Percentiles rank a stretch among this genome's conserved stretches.
phyloP scores from a whole-genome alignment of 495 filamentous ascomycete species.

The Penicillium manginii region DNA sequence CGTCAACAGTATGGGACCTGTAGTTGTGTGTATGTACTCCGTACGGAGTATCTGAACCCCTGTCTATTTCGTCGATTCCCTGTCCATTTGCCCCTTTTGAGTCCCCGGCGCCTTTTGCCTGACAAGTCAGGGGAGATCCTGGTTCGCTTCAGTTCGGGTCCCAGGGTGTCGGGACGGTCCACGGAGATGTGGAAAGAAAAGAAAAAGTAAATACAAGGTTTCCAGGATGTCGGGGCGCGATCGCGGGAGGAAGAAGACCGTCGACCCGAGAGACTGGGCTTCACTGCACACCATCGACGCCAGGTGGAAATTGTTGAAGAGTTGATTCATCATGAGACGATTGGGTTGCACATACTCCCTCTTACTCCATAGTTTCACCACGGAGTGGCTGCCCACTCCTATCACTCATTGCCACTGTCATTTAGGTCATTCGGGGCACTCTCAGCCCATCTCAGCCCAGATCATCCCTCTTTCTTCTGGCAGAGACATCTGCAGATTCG shows the following conservation, averaged over 20 bases:
- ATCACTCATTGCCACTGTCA: background rate
- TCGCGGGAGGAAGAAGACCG: constrained; percentile 11
- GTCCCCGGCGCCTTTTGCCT: constrained; percentile 12
- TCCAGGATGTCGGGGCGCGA: constrained; percentile 6
- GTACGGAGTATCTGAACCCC: background rate
- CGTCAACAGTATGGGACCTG: background rate
- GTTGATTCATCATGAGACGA: background rate
- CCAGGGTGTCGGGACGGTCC: constrained; percentile 21
- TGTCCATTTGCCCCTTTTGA: constrained; percentile 18
- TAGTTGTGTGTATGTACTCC: background rate
- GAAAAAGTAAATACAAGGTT: constrained; percentile 1
- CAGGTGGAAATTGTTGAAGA: constrained; percentile 1
- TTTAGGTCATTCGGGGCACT: background rate
- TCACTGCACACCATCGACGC: constrained; percentile 4
- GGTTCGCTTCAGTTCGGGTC: constrained; percentile 10
- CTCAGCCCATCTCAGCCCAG: background rate
- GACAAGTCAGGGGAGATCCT: background rate
- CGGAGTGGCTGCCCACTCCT: background rate
- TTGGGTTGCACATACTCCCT: background rate
- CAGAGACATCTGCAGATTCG: constrained; percentile 17
- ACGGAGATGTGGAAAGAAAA: constrained; percentile 4
- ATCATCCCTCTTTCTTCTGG: background rate
- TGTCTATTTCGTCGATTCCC: constrained; percentile 1
- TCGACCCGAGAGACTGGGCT: constrained; percentile 22
- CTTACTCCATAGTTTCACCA: background rate